Evolutionary conservation across 2,329 filamentous ascomycete genomes (phyloP).

Genomic region (Ceratocystis harringtonii): DNA sequence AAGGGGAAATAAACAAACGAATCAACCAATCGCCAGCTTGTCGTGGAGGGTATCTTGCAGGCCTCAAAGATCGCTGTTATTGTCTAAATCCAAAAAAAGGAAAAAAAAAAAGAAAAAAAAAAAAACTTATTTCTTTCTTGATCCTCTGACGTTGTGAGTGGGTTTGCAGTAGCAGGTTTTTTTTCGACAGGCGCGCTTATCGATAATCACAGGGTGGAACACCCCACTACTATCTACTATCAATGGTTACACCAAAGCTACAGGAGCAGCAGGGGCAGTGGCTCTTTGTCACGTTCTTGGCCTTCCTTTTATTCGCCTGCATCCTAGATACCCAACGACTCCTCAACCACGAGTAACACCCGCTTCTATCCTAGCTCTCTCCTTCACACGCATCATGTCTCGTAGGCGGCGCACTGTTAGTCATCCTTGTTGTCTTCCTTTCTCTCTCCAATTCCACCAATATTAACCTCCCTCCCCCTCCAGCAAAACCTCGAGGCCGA

Average conservation of each 20-base stretch:
- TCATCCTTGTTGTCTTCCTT: background rate
- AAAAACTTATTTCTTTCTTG: background rate
- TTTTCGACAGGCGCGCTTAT: constrained; percentile 17
- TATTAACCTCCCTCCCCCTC: background rate
- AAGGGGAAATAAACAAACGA: no score
- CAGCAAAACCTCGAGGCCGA: background rate
- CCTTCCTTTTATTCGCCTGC: background rate
- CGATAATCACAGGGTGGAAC: constrained; percentile 19
- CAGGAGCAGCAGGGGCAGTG: background rate
- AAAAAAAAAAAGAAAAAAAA: background rate
- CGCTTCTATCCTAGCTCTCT: background rate
- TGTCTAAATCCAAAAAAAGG: background rate
- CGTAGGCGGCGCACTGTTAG: constrained; percentile 6
- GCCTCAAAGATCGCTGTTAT: background rate
- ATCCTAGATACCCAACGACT: no score
- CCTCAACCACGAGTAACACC: no score
- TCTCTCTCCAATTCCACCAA: background rate
- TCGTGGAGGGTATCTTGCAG: background rate
- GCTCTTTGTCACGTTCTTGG: background rate
- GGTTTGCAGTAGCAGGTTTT: constrained; percentile 3
- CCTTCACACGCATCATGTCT: background rate
- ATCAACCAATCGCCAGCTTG: no score
- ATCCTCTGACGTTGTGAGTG: constrained; percentile 9
- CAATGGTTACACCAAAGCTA: background rate
- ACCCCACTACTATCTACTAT: background rate